Percentiles rank a stretch among this genome's conserved stretches.
Conservation (phyloP, 225 moss, liverwort and hornwort genomes). For the Physcomitrellopsis africana region DNA sequence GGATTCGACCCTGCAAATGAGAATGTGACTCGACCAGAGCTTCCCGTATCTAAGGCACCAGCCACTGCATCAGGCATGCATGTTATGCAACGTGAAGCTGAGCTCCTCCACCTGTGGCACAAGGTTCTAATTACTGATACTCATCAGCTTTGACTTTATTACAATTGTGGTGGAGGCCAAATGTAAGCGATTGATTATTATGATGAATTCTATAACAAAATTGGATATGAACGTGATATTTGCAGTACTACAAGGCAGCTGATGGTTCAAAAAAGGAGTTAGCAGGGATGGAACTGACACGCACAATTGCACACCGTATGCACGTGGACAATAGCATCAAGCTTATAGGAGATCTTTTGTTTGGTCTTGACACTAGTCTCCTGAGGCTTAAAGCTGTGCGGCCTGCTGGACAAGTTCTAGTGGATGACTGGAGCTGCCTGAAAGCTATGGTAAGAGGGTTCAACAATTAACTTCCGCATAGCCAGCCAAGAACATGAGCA, state of each 20-base stretch:
- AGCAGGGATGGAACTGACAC: slow-evolving; percentile 61
- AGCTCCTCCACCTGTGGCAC: slow-evolving; percentile 87
- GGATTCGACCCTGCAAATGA: slow-evolving; percentile 61
- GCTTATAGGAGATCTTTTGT: slow-evolving; percentile 69
- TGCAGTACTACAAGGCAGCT: slow-evolving; percentile 67
- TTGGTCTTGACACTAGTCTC: slow-evolving; percentile 56
- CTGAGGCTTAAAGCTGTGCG: slow-evolving; percentile 50
- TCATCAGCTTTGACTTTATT: neutral
- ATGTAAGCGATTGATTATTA: slow-evolving; percentile 13
- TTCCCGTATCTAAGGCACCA: slow-evolving; percentile 16
- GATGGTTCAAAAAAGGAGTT: slow-evolving; percentile 65
- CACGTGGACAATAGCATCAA: slow-evolving; percentile 73
- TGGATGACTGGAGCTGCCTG: slow-evolving; percentile 84
- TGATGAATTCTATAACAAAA: slow-evolving; percentile 8
- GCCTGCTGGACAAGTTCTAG: slow-evolving; percentile 59
- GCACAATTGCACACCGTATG: slow-evolving; percentile 65
- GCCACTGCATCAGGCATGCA: slow-evolving; percentile 18
- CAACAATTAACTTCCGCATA: neutral
- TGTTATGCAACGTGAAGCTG: slow-evolving; percentile 84
- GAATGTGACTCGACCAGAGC: slow-evolving; percentile 43
- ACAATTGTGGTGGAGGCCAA: neutral
- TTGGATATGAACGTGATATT: slow-evolving; percentile 10
- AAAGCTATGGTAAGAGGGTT: slow-evolving; percentile 63
- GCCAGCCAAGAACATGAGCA: slow-evolving; percentile 19
- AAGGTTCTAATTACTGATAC: slow-evolving; percentile 55